Evolutionary conservation across 2,329 filamentous ascomycete species (phyloP).

Genomic region (Alternaria atra): DNA sequence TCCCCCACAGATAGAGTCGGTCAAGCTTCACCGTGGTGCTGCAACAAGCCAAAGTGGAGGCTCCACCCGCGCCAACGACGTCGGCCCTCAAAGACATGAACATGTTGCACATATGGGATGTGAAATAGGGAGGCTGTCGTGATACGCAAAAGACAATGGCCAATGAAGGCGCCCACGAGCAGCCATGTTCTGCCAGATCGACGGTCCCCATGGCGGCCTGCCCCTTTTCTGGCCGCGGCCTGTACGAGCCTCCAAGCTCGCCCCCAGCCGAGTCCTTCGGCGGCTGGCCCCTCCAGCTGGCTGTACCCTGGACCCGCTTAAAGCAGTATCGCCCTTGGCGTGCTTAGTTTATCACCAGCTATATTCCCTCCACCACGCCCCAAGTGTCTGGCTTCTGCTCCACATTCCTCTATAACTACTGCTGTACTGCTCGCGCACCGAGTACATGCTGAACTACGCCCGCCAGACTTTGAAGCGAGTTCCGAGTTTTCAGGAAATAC

Average conservation of each 20-base stretch:
- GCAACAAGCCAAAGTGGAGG: constrained; percentile 9
- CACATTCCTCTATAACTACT: constrained; percentile 16
- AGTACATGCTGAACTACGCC: constrained; percentile 52
- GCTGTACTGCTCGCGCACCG: constrained; percentile 27
- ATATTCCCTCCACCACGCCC: constrained; percentile 37
- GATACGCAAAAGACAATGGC: constrained; percentile 1
- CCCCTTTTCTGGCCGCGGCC: constrained; percentile 35
- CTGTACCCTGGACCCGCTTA: constrained; percentile 22
- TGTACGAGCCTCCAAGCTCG: not conserved
- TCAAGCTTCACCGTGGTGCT: constrained; percentile 18
- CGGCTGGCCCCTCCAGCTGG: constrained; percentile 10
- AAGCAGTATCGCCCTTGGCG: constrained; percentile 37
- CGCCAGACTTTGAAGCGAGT: constrained; percentile 53
- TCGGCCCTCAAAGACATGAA: not conserved
- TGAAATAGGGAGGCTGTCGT: constrained; percentile 8
- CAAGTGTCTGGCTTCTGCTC: constrained; percentile 29
- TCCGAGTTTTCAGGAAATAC: constrained; percentile 53
- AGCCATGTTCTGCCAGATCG: constrained; percentile 7
- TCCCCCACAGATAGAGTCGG: constrained; percentile 12
- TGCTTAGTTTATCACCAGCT: constrained; percentile 35
- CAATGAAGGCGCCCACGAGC: constrained; percentile 37
- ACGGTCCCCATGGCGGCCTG: constrained; percentile 20
- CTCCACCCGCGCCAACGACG: constrained; percentile 6
- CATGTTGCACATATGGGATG: constrained; percentile 1
- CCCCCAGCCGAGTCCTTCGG: constrained; percentile 3